A percentile compares a stretch with the other conserved stretches of the same genome.
These are phyloP conservation scores for Aspergillus fijiensis DNA, from an alignment of 2,329 filamentous ascomycete species.

Conservation along the genomic window DNA sequence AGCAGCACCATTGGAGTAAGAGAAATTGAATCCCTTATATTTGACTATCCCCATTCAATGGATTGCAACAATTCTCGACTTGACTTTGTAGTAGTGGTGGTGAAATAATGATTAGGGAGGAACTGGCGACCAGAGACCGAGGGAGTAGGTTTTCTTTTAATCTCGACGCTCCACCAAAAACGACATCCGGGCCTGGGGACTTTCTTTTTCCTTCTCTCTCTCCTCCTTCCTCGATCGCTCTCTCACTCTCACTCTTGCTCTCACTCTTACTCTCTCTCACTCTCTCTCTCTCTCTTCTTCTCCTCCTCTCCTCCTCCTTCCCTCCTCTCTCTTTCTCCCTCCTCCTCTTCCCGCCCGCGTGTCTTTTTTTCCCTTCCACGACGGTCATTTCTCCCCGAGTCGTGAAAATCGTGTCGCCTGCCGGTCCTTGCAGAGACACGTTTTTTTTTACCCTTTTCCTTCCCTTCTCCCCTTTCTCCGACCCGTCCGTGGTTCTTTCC, in stretches of 20 bases:
- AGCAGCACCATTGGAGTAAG: no score
- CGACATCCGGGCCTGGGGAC: conserved; percentile 11
- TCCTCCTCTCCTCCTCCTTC: not conserved
- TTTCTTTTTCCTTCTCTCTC: conserved; percentile 30
- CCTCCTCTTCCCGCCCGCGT: conserved; percentile 14
- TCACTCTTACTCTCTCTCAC: conserved; percentile 17
- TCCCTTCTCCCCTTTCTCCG: conserved; percentile 20
- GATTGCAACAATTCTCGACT: no score
- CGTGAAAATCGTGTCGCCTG: conserved; percentile 31
- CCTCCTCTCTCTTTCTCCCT: conserved; percentile 14
- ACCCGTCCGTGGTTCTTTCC: conserved; percentile 19
- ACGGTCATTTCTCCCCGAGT: conserved; percentile 20
- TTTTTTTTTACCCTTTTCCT: conserved; percentile 19
- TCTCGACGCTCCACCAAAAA: conserved; percentile 32
- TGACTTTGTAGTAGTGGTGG: not conserved
- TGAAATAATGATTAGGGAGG: conserved; percentile 4
- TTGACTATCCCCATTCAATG: no score
- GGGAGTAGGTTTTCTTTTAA: conserved; percentile 23
- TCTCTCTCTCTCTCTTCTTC: conserved; percentile 18
- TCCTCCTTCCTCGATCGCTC: conserved; percentile 23
- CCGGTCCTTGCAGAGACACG: conserved; percentile 29
- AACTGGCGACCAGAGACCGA: conserved; percentile 7
- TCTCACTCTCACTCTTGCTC: conserved; percentile 21
- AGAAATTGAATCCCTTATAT: no score
- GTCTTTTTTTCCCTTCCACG: conserved; percentile 32